phyloP scores from a whole-genome alignment of 345 rosid genomes.

The Angophora floribunda region DNA sequence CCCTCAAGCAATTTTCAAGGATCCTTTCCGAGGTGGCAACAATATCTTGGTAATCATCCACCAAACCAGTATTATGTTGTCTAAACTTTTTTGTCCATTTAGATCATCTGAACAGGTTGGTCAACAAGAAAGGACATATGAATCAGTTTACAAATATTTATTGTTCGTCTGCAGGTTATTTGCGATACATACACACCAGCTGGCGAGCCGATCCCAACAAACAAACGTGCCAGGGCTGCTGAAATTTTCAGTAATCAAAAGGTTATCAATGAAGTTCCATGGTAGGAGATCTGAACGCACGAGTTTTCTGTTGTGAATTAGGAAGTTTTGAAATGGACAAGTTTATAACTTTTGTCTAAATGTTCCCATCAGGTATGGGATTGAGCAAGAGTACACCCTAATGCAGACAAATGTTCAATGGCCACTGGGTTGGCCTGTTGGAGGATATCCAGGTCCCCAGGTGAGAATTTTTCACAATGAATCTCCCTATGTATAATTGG shows the following conservation, averaged over 20 bases:
- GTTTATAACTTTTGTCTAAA: background rate
- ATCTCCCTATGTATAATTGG: background rate
- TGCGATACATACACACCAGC: slow-evolving; percentile 90
- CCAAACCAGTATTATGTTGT: background rate
- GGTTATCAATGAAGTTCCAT: slow-evolving; percentile 67
- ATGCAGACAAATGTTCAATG: slow-evolving; percentile 77
- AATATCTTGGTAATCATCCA: slow-evolving; percentile 72
- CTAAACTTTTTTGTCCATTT: background rate
- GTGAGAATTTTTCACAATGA: slow-evolving; percentile 13
- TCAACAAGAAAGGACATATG: background rate
- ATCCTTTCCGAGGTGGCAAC: slow-evolving; percentile 96
- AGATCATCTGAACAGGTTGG: background rate
- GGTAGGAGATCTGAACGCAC: slow-evolving; percentile 26
- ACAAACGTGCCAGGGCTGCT: slow-evolving; percentile 90
- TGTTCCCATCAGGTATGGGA: slow-evolving; percentile 51
- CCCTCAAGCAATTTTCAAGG: slow-evolving; percentile 94
- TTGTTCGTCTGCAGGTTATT: slow-evolving; percentile 44
- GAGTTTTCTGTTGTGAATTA: background rate
- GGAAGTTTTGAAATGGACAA: background rate
- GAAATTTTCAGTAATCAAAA: slow-evolving; percentile 60
- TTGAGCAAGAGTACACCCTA: slow-evolving; percentile 98
- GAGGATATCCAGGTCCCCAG: slow-evolving; percentile 98
- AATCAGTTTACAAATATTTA: background rate
- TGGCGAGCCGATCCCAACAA: slow-evolving; percentile 97
- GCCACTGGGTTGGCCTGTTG: slow-evolving; percentile 99